These are phyloP conservation scores for Miscanthus lutarioriparius DNA, from an alignment of 176 grass and related monocot genomes.

Conservation along the genomic window DNA sequence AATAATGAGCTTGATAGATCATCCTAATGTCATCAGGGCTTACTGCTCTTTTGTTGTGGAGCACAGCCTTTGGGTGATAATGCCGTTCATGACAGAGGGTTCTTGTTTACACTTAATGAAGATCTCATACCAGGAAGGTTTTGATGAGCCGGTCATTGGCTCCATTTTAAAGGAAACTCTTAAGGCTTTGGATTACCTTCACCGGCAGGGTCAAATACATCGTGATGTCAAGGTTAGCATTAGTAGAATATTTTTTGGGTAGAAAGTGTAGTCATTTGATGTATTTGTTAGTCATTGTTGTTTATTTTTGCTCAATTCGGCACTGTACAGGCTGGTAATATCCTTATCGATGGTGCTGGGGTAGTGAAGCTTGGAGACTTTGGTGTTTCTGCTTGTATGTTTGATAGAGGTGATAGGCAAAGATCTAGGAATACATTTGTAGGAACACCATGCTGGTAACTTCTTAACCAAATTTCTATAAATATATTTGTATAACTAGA, in stretches of 20 bases:
- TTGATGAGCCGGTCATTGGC: constrained; percentile 84
- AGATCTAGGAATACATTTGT: constrained; percentile 97
- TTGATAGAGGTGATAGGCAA: constrained; percentile 98
- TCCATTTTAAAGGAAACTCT: constrained; percentile 98
- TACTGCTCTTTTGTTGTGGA: constrained; percentile 95
- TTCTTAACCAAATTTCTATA: not conserved
- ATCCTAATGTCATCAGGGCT: constrained; percentile 90
- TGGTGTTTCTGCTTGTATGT: constrained; percentile 96
- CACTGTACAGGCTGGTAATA: constrained; percentile 85
- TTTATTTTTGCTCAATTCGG: constrained; percentile 33
- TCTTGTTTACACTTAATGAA: constrained; percentile 99
- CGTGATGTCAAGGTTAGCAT: constrained; percentile 88
- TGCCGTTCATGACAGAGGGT: constrained; percentile 98
- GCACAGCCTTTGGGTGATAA: constrained; percentile 88
- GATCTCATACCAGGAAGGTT: constrained; percentile 83
- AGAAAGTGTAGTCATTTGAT: not conserved
- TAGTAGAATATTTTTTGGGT: not conserved
- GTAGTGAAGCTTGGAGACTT: constrained; percentile 95
- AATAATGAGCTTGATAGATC: constrained; percentile 97
- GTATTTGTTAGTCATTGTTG: not conserved
- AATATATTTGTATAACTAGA: not conserved
- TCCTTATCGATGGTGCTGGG: constrained; percentile 86
- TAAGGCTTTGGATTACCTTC: constrained; percentile 96
- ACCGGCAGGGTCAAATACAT: constrained; percentile 97
- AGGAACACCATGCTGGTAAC: constrained; percentile 97